Evolutionary conservation across 306 rosid species (phyloP).

Genomic region (Ochetophila trinervis): DNA sequence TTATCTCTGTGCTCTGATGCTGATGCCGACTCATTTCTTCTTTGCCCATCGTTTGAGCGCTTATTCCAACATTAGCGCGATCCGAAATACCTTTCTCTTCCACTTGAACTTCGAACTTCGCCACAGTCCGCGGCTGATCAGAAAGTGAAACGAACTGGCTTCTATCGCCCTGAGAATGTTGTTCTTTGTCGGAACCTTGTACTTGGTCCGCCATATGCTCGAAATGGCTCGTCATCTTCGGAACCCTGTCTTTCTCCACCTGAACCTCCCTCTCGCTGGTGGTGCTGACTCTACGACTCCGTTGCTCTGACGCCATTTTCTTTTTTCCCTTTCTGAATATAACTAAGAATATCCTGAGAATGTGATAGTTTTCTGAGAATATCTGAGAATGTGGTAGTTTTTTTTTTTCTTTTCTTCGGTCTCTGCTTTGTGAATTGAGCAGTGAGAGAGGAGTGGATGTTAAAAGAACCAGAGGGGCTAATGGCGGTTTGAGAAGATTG

Average conservation of each 20-base stretch:
- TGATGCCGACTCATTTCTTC: background rate
- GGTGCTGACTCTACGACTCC: constrained; percentile 39
- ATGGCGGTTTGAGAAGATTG: constrained; percentile 37
- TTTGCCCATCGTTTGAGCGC: background rate
- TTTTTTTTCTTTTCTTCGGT: background rate
- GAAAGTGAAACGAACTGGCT: constrained; percentile 48
- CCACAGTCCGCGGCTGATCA: constrained; percentile 15
- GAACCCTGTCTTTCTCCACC: constrained; percentile 46
- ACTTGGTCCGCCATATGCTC: constrained; percentile 43
- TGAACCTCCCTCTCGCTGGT: constrained; percentile 37
- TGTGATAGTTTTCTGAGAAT: too few relatives aligned
- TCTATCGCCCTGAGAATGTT: background rate
- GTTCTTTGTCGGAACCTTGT: constrained; percentile 26
- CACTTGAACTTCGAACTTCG: constrained; percentile 20
- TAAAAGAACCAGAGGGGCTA: background rate
- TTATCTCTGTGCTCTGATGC: background rate
- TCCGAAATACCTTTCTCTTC: constrained; percentile 16
- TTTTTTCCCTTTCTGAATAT: too few relatives aligned
- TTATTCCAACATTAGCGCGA: background rate
- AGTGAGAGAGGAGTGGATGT: background rate
- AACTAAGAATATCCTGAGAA: too few relatives aligned
- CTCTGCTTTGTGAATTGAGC: background rate
- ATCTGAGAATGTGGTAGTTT: background rate
- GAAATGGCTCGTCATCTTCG: constrained; percentile 51
- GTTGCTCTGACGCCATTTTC: constrained; percentile 59